Evolutionary conservation across 1,139 yeast genomes (phyloP).

Genomic region (Chernovozyma aurita): DNA sequence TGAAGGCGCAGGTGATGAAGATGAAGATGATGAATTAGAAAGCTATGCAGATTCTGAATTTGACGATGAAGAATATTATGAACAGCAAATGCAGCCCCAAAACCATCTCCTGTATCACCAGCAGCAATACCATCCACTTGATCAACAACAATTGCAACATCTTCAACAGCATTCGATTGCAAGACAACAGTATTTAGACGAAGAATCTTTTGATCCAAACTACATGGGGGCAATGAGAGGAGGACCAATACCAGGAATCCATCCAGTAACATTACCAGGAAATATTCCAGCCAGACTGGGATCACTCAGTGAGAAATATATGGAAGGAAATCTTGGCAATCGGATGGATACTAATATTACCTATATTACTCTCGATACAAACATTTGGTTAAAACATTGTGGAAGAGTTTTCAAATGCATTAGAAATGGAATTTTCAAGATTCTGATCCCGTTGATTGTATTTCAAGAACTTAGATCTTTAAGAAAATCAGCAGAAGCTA

Average conservation of each 20-base stretch:
- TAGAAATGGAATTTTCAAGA: slow-evolving; percentile 52
- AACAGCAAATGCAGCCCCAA: slow-evolving; percentile 5
- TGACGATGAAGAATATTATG: slow-evolving; percentile 17
- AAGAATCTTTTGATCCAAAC: neutral
- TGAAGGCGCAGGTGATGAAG: slow-evolving; percentile 10
- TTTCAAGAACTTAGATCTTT: slow-evolving; percentile 76
- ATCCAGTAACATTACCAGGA: neutral
- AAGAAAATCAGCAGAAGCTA: slow-evolving; percentile 67
- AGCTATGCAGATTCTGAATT: slow-evolving; percentile 11
- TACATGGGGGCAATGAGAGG: neutral
- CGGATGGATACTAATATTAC: slow-evolving; percentile 54
- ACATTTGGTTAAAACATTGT: slow-evolving; percentile 78
- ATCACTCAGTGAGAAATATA: slow-evolving; percentile 4
- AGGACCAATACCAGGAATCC: neutral
- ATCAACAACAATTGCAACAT: slow-evolving; percentile 11
- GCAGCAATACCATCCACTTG: neutral
- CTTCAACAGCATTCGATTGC: slow-evolving; percentile 14
- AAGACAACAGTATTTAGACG: neutral
- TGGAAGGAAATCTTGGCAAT: slow-evolving; percentile 43
- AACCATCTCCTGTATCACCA: slow-evolving; percentile 11
- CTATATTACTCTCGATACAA: slow-evolving; percentile 66
- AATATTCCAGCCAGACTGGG: neutral
- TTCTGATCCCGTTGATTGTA: slow-evolving; percentile 66
- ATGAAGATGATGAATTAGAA: slow-evolving; percentile 12
- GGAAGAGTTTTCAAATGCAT: slow-evolving; percentile 72